Evolutionary conservation across 176 grass and related monocot species (phyloP), one percentile per base, ranked within the genome.

Genomic region (Alopecurus myosuroides): DNA sequence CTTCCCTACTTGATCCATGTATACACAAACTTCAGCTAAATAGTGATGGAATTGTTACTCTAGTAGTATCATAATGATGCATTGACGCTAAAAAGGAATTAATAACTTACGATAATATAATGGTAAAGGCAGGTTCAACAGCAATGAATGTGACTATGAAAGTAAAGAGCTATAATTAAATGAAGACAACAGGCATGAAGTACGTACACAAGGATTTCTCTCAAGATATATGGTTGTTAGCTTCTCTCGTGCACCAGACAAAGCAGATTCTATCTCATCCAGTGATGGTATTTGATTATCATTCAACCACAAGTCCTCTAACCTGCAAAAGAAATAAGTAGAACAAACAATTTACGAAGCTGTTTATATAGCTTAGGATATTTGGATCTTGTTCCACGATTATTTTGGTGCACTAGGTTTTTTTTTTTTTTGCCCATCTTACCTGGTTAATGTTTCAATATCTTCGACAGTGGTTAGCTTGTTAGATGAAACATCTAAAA

Each of bases 281-380:
- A 99, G 84, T 50, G 91, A 92, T 77, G 90, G 89, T 96, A 99
- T 99, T 86, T 99, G 93, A 84, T 99, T 96, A 30, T 99, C 94
- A 86, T 99, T 99, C 73, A 96, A 91, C 94, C 97, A 99, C 77
- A 99, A 81, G 87, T 99, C 97, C 74, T 96, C 97, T 82, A 99
- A 80, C 70, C 97, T 99, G 65, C 23, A 84, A 52, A 46, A 19
- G 50, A 85, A 84, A 28, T 67, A 52, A 83, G 45, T 8, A 76
- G 18, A 89, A 83, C 25, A 15, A 79, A 25, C 9, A 17, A 66
- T 39, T 48, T 56, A 71, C 48, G 35, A 57, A 33, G 31, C 12
- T 82, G 10, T 34, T 77, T 86, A 53, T 41, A 5, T 64, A 64
- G 12, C 12, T 33, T 44, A 31, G 4, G 78, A 88, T 39, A 40